Base-by-base conservation (phyloP, 257 asterid species). In the Lavandula angustifolia region DNA sequence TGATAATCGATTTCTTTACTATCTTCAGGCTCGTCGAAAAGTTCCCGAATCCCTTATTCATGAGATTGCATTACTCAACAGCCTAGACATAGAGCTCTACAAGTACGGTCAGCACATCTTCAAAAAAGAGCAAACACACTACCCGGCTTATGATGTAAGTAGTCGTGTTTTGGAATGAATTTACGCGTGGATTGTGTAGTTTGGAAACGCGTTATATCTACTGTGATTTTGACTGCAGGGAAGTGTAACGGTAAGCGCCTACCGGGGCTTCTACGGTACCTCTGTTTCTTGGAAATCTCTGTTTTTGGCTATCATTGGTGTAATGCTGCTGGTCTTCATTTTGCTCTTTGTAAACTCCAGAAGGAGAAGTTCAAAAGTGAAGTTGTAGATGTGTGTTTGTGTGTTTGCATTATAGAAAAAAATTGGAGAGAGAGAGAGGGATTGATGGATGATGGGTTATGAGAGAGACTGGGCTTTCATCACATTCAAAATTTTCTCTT, bases 31-130 rank as follows among this genome's bases (percentile, higher is more conserved):
- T 12, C 96, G 97, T 54, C 73, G 58, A 54, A 75, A 10, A 75
- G 83, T 89, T 37, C 74, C 89, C 3, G 78, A 77, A 42, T 81
- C 9, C 50, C 82, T 89, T 54, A 73, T 87, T 64, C 85, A 75
- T 74, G 89, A 91, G 78, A 86, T 91, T 32, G 65, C 74, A 52
- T 81, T 80, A 67, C 85, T 91, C 37, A 91, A 88, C 75, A 77
- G 73, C 80, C 81, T 91, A 29, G 98, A 91, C 32, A 58, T 83
- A 59, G 87, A 88, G 78, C 87, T 88, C 59, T 88, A 91, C 66
- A 79, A 73, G 54, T 91, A 91, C 66, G 98, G 94, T 55, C 86
- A 73, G 60, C 59, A 58, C 61, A 78, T 91, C 62, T 91, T 91
- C 72, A 64, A 56, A 41, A 81, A 78, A 83, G 94, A 87, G 70